These are phyloP conservation scores for Lodderomyces theae DNA, from an alignment of 1,139 yeast genomes.

Conservation along the genomic window DNA sequence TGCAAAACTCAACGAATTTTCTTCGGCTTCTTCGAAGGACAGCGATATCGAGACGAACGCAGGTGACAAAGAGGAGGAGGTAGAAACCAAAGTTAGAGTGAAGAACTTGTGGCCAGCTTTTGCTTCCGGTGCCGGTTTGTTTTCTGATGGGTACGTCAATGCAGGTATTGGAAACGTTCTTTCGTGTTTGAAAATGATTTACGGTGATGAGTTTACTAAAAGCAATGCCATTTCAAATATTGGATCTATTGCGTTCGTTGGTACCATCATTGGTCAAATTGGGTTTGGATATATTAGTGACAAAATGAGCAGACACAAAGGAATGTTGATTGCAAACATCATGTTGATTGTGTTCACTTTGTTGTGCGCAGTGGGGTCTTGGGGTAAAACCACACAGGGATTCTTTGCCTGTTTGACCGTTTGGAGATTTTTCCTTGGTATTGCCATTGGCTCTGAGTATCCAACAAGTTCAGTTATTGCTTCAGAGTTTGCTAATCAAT, in stretches of 20 bases:
- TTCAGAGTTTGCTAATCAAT: conserved; percentile 80
- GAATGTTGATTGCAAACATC: conserved; percentile 74
- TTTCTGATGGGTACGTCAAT: conserved; percentile 88
- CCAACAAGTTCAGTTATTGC: conserved; percentile 94
- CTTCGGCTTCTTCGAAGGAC: neutral
- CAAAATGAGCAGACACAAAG: conserved; percentile 70
- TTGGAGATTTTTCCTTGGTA: conserved; percentile 82
- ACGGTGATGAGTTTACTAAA: conserved; percentile 58
- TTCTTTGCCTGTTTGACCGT: conserved; percentile 79
- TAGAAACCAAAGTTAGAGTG: conserved; percentile 19
- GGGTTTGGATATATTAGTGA: conserved; percentile 78
- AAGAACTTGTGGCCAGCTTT: conserved; percentile 66
- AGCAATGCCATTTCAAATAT: conserved; percentile 75
- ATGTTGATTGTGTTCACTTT: conserved; percentile 74
- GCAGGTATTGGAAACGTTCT: conserved; percentile 77
- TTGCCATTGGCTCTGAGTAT: conserved; percentile 87
- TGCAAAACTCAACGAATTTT: neutral
- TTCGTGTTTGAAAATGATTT: conserved; percentile 61
- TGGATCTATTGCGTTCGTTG: conserved; percentile 86
- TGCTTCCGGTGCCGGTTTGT: conserved; percentile 87
- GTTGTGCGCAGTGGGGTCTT: conserved; percentile 71
- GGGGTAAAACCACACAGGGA: conserved; percentile 76
- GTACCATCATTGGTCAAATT: conserved; percentile 87
- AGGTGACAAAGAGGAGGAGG: conserved; percentile 16
- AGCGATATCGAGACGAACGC: conserved; percentile 2